Base-by-base conservation (phyloP, 768 basidiomycete species). In the Auricularia sp. region DNA sequence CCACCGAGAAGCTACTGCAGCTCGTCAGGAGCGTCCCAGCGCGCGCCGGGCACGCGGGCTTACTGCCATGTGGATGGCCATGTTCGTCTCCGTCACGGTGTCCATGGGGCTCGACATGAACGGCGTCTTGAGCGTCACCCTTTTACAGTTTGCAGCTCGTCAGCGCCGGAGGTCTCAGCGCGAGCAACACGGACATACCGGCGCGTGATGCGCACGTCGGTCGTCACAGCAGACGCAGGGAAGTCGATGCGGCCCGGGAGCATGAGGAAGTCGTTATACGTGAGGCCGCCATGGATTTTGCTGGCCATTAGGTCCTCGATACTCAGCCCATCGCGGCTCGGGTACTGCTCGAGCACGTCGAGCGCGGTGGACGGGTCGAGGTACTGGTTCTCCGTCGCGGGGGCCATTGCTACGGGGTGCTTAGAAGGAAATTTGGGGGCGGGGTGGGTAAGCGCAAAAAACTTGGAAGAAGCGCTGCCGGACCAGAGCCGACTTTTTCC, bases 61-160 rank as follows among this genome's bases (percentile, higher is more conserved):
- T 64, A 77, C 92, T 76, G 94, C 93, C 83, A 96, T 86, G 62
- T 88, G 80, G 73, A 96, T 93, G 36, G 92, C 93, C 92, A 95
- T 96, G 66, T 92, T 86, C 63, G 83, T 85, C 77, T 98, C 97
- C 1, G 97, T 98, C 70, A 98, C 97, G 56, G 97, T 99, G 79
- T 99, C 97, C 97, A 99, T 99, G 16, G 97, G 96, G 62, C 92
- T 95, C 75, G 93, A 96, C 80, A 98, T 81, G 78, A 99, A 96
- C 0, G 96, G 97, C 0, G 94, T 95, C 78, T 94, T 98, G 70
- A 99, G 82, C 54, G 80, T 78, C 70, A 98, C 91, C 70, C 97
- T 97, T 64, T 7, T 29, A 29, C 29, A 29, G 29, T 6, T 59
- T 18, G 47, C 16, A 21, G 24, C 8, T 21, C 14, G 24, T 59